Evolutionary conservation across 1,139 yeast genomes (phyloP).

Genomic region (Scheffersomyces cryptocercus): DNA sequence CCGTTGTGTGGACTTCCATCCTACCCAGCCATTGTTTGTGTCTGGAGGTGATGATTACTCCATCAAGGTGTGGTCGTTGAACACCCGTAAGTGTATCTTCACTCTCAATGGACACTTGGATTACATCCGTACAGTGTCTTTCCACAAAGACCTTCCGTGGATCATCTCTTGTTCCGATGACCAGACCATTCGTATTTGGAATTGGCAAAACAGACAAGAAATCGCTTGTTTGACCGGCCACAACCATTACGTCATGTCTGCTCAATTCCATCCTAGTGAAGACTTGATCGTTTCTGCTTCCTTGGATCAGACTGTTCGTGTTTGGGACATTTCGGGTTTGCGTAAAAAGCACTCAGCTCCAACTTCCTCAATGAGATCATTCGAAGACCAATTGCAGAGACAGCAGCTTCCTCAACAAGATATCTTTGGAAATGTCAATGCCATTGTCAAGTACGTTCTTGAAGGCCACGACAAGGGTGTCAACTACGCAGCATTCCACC

Average conservation of each 20-base stretch:
- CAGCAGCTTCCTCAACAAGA: constrained; percentile 82
- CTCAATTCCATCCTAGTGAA: constrained; percentile 95
- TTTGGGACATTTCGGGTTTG: constrained; percentile 96
- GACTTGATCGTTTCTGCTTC: constrained; percentile 95
- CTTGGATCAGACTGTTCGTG: constrained; percentile 97
- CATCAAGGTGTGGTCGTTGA: constrained; percentile 94
- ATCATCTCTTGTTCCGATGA: constrained; percentile 95
- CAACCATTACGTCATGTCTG: constrained; percentile 97
- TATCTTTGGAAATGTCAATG: constrained; percentile 91
- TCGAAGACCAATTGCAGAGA: constrained; percentile 79
- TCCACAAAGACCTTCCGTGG: constrained; percentile 98
- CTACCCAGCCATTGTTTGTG: constrained; percentile 94
- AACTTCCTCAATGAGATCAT: constrained; percentile 48
- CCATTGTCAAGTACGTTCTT: constrained; percentile 90
- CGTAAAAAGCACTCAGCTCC: constrained; percentile 96
- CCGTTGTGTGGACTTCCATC: constrained; percentile 92
- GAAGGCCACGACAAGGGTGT: constrained; percentile 99
- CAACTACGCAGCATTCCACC: constrained; percentile 98
- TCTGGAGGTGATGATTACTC: constrained; percentile 98
- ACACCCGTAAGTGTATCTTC: constrained; percentile 86
- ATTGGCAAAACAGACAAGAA: constrained; percentile 98
- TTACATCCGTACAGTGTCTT: constrained; percentile 89
- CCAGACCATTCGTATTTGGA: constrained; percentile 98
- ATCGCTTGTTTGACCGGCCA: constrained; percentile 98
- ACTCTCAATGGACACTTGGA: constrained; percentile 93